Evolutionary conservation across 208 protist genomes (phyloP).

Genomic region (Leptomonas seymouri): DNA sequence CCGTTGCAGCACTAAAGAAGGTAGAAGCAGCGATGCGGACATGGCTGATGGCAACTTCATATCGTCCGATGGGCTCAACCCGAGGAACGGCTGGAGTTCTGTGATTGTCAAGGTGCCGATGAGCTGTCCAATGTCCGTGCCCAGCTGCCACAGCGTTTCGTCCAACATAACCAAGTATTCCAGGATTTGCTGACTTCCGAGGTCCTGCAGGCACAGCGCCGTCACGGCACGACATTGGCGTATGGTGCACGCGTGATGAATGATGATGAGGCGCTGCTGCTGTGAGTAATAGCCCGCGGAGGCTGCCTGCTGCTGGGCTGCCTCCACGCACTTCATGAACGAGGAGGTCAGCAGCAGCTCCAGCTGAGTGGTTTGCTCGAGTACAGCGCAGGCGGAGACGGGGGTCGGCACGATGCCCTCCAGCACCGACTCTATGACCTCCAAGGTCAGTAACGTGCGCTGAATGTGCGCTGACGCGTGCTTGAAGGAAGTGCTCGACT

Average conservation of each 20-base stretch:
- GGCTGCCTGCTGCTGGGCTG: neutral
- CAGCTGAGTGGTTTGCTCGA: slow-evolving; percentile 82
- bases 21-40: slow-evolving; percentile 16
- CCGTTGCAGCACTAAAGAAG: slow-evolving; percentile 34
- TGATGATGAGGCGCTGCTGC: slow-evolving; percentile 3
- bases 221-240: slow-evolving; percentile 68
- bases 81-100: slow-evolving; percentile 19
- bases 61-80: slow-evolving; percentile 25
- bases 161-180: slow-evolving; percentile 81
- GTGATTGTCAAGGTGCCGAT: slow-evolving; percentile 37
- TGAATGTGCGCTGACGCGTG: slow-evolving; percentile 9
- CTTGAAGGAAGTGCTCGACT: too few relatives aligned
- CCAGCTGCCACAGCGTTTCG: slow-evolving; percentile 80
- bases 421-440: slow-evolving; percentile 64
- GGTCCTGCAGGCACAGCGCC: slow-evolving; percentile 65
- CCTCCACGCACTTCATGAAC: slow-evolving; percentile 31
- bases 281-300: too few relatives aligned
- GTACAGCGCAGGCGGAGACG: slow-evolving; percentile 56
- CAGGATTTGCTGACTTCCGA: slow-evolving; percentile 69
- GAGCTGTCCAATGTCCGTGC: slow-evolving; percentile 49
- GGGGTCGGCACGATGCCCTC: slow-evolving; percentile 68
- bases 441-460: slow-evolving; percentile 57
- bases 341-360: slow-evolving; percentile 71
- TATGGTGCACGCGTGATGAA: slow-evolving; percentile 51
- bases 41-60: neutral